A percentile compares a stretch with the other conserved stretches of the same genome.
phyloP scores from a whole-genome alignment of 2,329 filamentous ascomycete genomes.

The Endoconidiophora polonica region DNA sequence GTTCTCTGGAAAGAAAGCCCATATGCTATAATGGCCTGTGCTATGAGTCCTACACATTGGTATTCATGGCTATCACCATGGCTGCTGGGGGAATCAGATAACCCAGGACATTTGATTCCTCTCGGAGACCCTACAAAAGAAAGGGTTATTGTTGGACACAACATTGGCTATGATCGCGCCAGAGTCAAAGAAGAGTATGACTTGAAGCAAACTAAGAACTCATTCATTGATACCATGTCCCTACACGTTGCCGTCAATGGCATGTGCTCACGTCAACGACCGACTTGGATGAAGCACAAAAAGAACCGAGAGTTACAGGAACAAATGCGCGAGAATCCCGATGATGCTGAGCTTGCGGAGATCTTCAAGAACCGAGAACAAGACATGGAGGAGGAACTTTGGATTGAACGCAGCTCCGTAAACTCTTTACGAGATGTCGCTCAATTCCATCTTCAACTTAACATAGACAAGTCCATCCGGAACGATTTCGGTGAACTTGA shows the following conservation, averaged over 20 bases:
- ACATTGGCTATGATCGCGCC: slow-evolving; percentile 86
- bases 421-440: slow-evolving; percentile 93
- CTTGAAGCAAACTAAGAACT: slow-evolving; percentile 64
- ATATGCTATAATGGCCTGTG: slow-evolving; percentile 94
- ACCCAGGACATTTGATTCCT: slow-evolving; percentile 67
- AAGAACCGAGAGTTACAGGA: slow-evolving; percentile 78
- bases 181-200: slow-evolving; percentile 80
- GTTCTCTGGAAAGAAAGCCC: slow-evolving; percentile 89
- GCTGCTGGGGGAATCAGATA: slow-evolving; percentile 67
- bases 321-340: slow-evolving; percentile 54
- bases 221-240: slow-evolving; percentile 94
- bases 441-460: slow-evolving; percentile 83
- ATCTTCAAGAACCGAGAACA: slow-evolving; percentile 52
- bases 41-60: slow-evolving; percentile 77
- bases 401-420: slow-evolving; percentile 86
- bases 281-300: slow-evolving; percentile 93
- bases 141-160: slow-evolving; percentile 80
- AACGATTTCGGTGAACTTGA: slow-evolving; percentile 77
- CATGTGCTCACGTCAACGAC: slow-evolving; percentile 93
- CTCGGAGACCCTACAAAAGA: slow-evolving; percentile 59
- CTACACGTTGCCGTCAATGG: slow-evolving; percentile 94
- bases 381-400: slow-evolving; percentile 85
- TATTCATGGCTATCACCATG: slow-evolving; percentile 96
- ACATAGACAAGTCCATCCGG: slow-evolving; percentile 75
- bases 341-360: slow-evolving; percentile 52